Conservation (phyloP, 441 rosid species). For the Gossypium trilobum region DNA sequence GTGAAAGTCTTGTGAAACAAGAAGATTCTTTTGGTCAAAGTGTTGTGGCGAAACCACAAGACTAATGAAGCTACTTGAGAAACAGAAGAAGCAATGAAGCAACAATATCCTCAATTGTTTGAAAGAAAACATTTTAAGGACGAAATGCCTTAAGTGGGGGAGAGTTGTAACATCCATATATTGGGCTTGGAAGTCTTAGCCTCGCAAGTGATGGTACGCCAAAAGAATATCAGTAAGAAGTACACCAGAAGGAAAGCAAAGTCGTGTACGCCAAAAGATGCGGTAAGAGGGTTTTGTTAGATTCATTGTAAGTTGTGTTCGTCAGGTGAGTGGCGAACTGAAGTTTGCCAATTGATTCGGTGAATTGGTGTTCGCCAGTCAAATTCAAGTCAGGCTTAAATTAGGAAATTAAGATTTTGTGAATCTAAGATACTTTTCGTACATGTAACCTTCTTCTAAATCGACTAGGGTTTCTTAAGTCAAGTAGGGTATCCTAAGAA, state of each 20-base stretch:
- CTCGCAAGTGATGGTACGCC: background rate
- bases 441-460: background rate
- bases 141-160: background rate
- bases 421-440: background rate
- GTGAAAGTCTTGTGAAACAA: background rate
- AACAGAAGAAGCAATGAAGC: background rate
- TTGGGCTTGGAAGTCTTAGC: background rate
- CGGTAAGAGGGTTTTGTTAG: background rate
- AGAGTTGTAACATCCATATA: background rate
- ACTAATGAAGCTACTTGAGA: background rate
- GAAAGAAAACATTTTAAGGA: background rate
- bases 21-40: background rate
- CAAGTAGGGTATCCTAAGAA: background rate
- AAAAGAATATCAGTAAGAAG: background rate
- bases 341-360: background rate
- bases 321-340: background rate
- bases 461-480: background rate
- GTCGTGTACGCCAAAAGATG: background rate
- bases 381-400: background rate
- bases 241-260: background rate
- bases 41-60: background rate
- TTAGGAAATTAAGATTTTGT: background rate
- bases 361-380: background rate
- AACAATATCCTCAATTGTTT: background rate
- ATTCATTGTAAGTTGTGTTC: background rate